Evolutionary conservation across 2,329 filamentous ascomycete species (phyloP), one percentile per base, ranked within the genome.

Genomic region (Scorias spongiosa): DNA sequence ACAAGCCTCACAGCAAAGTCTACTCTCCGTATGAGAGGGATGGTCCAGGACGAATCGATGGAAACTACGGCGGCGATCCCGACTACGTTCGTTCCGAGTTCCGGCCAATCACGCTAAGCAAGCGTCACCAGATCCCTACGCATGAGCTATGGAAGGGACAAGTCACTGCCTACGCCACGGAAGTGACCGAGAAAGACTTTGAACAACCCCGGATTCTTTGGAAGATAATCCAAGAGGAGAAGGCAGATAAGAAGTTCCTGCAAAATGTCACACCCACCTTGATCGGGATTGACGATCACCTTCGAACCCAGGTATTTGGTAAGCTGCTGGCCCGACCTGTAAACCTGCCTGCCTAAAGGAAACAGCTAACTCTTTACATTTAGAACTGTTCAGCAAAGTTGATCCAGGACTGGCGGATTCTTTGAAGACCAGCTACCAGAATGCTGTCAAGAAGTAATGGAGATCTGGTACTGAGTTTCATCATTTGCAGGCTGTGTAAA

Each of bases 191-290:
- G 15, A 63, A 67, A 18, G 73, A 76, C 54, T 76, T 69, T 49
- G 67, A 63, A 42, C 71, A 74, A 54, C 62, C 68, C 15, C 62
- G 61, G 41, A 63, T 58, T 2, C 61, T 75, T 11, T 76, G 71
- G 70, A 46, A 57, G 32, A 44, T 58, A 6, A 57, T 59, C 32
- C 48, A 56, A 44, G 49, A 54, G 34, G 49, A 57, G 46, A 50
- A 51, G 8, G 54, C 52, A 38, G 54, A 57, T 41, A 48, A 56
- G 29, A 48, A 56, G 7, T 57, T 61, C 39, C 48, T 60, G 20
- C 41, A 51, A n/a, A 60, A 59, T 42, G 20, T 59, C 14, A 39
- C 6, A 26, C 42, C 5, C 34, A 38, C 17, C 36, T 39, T 18
- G 36, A 43, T 28, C 32, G 42, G 32, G 5, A 36, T 36, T 9